Evolutionary conservation across 2,329 filamentous ascomycete genomes (phyloP).

Genomic region (Metarhizium robertsii): DNA sequence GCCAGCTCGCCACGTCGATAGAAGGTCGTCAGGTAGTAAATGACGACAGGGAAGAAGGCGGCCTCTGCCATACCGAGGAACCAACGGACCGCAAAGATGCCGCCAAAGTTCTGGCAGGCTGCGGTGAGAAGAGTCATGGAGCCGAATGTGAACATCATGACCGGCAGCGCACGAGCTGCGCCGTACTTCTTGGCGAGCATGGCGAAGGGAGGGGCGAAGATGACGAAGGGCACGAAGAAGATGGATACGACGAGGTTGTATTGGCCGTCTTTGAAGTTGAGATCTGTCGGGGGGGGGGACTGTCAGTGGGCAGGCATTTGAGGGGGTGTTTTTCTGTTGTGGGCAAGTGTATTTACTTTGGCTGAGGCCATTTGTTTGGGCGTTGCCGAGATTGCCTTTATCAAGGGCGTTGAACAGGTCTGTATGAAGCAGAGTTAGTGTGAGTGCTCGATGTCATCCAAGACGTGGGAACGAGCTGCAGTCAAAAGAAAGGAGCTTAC

Average conservation of each 20-base stretch:
- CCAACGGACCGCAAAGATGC: slow-evolving; percentile 39
- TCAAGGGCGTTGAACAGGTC: slow-evolving; percentile 40
- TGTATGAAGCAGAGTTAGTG: slow-evolving; percentile 4
- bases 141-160: slow-evolving; percentile 67
- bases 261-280: slow-evolving; percentile 47
- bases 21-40: slow-evolving; percentile 44
- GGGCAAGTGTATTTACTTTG: slow-evolving; percentile 14
- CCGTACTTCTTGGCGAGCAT: slow-evolving; percentile 66
- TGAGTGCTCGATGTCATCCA: neutral
- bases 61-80: slow-evolving; percentile 45
- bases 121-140: slow-evolving; percentile 52
- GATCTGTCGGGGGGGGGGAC: slow-evolving; percentile 17
- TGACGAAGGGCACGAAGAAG: slow-evolving; percentile 68
- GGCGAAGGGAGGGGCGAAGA: slow-evolving; percentile 49
- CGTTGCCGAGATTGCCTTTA: slow-evolving; percentile 37
- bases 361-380: slow-evolving; percentile 41
- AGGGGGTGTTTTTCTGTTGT: neutral
- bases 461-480: neutral
- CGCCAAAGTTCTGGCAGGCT: slow-evolving; percentile 37
- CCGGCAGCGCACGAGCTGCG: slow-evolving; percentile 54
- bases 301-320: too few species aligned
- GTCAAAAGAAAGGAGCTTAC: slow-evolving; percentile 12
- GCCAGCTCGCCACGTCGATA: slow-evolving; percentile 38
- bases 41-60: slow-evolving; percentile 43
- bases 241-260: slow-evolving; percentile 65